Evolutionary conservation across 2,329 filamentous ascomycete species (phyloP).

Genomic region (Arthrobotrys iridis): DNA sequence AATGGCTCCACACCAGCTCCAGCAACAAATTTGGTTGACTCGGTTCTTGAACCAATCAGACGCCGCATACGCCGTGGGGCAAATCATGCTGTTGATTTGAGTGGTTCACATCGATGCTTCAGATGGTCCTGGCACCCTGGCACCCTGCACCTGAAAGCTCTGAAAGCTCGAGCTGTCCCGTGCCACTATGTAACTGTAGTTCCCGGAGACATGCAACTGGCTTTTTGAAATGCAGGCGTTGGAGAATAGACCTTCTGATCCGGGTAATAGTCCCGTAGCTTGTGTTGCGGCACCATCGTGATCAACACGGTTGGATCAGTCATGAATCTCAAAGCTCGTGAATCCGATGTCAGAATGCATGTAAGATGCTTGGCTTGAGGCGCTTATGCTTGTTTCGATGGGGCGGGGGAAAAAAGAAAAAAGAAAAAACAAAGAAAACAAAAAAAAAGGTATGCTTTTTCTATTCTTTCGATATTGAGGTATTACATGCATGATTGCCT

Average conservation of each 20-base stretch:
- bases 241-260: slow-evolving; percentile 10
- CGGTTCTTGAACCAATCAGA: slow-evolving; percentile 41
- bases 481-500: too few species aligned
- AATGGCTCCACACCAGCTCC: neutral
- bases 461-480: too few species aligned
- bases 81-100: neutral
- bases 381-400: too few species aligned
- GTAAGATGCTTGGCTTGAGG: too few species aligned
- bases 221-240: neutral
- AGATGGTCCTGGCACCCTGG: slow-evolving; percentile 9
- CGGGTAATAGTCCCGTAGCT: slow-evolving; percentile 6
- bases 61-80: neutral
- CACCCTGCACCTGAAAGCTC: slow-evolving; percentile 20
- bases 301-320: neutral
- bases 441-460: too few species aligned
- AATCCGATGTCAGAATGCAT: too few species aligned
- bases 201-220: neutral
- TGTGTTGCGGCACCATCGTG: neutral
- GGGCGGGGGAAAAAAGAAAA: too few species aligned
- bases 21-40: slow-evolving; percentile 29
- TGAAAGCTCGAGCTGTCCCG: slow-evolving; percentile 12
- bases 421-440: too few species aligned
- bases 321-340: neutral
- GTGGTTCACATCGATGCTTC: slow-evolving; percentile 10
- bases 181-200: slow-evolving; percentile 4